Conservation (phyloP, 257 asterid species). For the Nicotiana benthamiana region DNA sequence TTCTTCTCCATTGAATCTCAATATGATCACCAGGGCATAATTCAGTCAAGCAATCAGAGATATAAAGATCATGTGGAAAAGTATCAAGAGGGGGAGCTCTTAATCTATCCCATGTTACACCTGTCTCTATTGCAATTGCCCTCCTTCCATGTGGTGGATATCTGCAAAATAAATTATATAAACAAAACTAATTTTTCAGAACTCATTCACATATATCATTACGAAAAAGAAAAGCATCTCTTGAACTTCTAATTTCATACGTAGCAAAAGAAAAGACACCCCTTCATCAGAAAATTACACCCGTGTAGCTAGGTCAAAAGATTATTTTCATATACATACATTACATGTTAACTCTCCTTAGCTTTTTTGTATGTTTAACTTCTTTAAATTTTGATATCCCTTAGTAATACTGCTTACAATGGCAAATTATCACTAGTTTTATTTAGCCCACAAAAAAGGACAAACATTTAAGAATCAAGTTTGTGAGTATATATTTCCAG, state of each 20-base stretch:
- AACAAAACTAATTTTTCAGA: not conserved
- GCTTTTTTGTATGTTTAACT: too few relatives aligned
- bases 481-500: not conserved
- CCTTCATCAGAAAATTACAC: too few relatives aligned
- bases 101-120: slow-evolving; percentile 75
- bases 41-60: slow-evolving; percentile 63
- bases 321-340: too few relatives aligned
- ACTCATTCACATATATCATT: not conserved
- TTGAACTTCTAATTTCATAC: not conserved
- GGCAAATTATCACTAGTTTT: not conserved
- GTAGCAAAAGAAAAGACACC: not conserved
- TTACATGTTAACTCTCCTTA: too few relatives aligned
- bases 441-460: not conserved
- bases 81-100: slow-evolving; percentile 63
- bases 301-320: too few relatives aligned
- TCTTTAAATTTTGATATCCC: too few relatives aligned
- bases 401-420: too few relatives aligned
- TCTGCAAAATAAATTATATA: slow-evolving; percentile 21
- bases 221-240: slow-evolving; percentile 13
- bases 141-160: slow-evolving; percentile 84
- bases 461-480: not conserved
- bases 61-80: slow-evolving; percentile 56
- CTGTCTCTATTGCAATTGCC: slow-evolving; percentile 53
- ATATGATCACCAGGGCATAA: slow-evolving; percentile 71
- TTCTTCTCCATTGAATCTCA: slow-evolving; percentile 92